A percentile compares a stretch with the other conserved stretches of the same genome.
These are phyloP conservation scores for Mycena venus DNA, from an alignment of 768 basidiomycete species.

Conservation along the genomic window DNA sequence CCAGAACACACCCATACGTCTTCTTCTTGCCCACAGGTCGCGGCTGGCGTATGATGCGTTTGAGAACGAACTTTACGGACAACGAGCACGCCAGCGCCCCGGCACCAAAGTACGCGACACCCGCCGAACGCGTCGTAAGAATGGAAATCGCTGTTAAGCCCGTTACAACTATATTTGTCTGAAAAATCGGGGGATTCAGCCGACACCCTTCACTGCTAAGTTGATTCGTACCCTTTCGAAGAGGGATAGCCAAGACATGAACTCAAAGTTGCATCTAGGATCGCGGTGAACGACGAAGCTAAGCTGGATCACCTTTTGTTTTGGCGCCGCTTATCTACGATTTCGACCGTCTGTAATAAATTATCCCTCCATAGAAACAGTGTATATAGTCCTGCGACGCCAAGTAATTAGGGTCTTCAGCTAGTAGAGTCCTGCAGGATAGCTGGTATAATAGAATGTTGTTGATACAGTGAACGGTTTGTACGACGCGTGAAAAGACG, in stretches of 20 bases:
- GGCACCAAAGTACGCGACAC: slow-evolving; percentile 68
- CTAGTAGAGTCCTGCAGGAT: too few species aligned
- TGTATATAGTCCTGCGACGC: slow-evolving; percentile 11
- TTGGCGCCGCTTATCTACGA: too few species aligned
- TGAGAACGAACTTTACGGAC: slow-evolving; percentile 74
- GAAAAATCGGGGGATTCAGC: slow-evolving; percentile 4
- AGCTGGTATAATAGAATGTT: slow-evolving; percentile 31
- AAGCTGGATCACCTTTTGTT: too few species aligned
- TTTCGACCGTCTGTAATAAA: neutral
- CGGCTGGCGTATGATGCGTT: slow-evolving; percentile 72
- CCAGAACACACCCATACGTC: slow-evolving; percentile 73
- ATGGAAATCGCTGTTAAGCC: slow-evolving; percentile 61
- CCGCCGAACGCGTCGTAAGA: slow-evolving; percentile 74
- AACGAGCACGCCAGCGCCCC: slow-evolving; percentile 70
- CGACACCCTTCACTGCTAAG: neutral
- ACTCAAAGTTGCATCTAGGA: neutral
- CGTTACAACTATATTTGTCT: slow-evolving; percentile 76
- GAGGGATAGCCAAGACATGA: slow-evolving; percentile 46
- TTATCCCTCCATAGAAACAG: neutral
- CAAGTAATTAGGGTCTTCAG: too few species aligned
- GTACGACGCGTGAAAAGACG: slow-evolving; percentile 17
- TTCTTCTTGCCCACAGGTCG: slow-evolving; percentile 66
- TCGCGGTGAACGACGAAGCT: too few species aligned
- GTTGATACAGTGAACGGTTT: slow-evolving; percentile 24
- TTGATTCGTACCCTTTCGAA: slow-evolving; percentile 54